phyloP scores from a whole-genome alignment of 2,329 filamentous ascomycete species.

The Aureobasidium namibiae region DNA sequence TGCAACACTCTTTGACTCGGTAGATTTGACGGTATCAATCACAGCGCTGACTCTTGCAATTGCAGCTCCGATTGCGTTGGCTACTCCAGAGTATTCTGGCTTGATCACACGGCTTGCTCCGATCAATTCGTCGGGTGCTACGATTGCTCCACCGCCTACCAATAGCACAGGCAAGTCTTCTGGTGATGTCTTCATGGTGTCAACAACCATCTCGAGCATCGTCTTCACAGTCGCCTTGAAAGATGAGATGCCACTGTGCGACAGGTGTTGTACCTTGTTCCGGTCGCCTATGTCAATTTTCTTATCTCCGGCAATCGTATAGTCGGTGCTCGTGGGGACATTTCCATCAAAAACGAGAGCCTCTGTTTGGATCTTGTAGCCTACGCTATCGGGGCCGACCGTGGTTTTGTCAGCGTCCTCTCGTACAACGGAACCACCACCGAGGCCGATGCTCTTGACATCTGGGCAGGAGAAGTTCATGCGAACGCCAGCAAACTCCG shows the following conservation, averaged over 20 bases:
- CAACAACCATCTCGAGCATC: conserved; percentile 49
- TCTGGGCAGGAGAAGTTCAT: conserved; percentile 51
- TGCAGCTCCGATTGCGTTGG: conserved; percentile 58
- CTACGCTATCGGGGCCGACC: conserved; percentile 56
- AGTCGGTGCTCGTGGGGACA: conserved; percentile 52
- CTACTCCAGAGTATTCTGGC: conserved; percentile 50
- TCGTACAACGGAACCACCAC: conserved; percentile 50
- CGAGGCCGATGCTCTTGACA: conserved; percentile 52
- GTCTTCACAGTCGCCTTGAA: conserved; percentile 31
- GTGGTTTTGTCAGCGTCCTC: conserved; percentile 31
- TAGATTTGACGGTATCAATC: conserved; percentile 35
- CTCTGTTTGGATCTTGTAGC: conserved; percentile 47
- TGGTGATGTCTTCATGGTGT: conserved; percentile 56
- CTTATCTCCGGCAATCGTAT: conserved; percentile 30
- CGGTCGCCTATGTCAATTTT: not conserved
- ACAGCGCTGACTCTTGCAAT: conserved; percentile 48
- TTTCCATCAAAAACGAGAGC: conserved; percentile 50
- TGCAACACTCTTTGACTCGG: conserved; percentile 23
- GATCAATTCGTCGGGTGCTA: conserved; percentile 47
- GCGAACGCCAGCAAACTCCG: conserved; percentile 53
- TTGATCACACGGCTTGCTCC: conserved; percentile 51
- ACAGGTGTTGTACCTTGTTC: not conserved
- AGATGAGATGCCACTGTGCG: not conserved
- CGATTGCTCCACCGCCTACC: conserved; percentile 55
- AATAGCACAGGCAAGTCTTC: conserved; percentile 52